Evolutionary conservation across 306 rosid species (phyloP), one percentile per base, ranked within the genome.

Genomic region (Astragalus membranaceus): DNA sequence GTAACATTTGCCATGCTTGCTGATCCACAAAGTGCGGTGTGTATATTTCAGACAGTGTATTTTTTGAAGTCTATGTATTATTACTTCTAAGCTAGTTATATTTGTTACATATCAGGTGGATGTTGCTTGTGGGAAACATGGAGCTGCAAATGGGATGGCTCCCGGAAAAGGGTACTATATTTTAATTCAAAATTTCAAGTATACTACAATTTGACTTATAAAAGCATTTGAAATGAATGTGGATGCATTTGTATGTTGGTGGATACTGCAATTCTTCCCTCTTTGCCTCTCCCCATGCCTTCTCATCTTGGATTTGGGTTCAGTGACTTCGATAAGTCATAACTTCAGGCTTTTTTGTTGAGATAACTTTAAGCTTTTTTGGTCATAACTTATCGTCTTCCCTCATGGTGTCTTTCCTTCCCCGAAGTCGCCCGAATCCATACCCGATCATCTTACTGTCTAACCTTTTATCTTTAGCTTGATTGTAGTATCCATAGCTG

Each of bases 1-100:
- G 82, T 94, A 84, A 94, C 96, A 36, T 94, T 94, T 77, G 92
- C 99, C 50, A 94, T 94, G 97, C 99, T 94, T 71, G 97, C 99
- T 8, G 97, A 90, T 82, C 99, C 99, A 53, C 85, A 87, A 63
- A 88, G 89, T 84, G 99, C 99, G 48, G 97, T 94, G 84, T 62
- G 97, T 88, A 79, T 78, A 73, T 80, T 76, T 73, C 70, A 36
- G 23, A 4, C 64, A 44, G 5, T 61, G 1, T 36, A 36, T 0
- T 55, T 66, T 54, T 71, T 5, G 5, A 42, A 41, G n/a, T 39
- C 74, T 47, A 15, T 8, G 4, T 68, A 10, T 48, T 43, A 61
- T 7, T 7, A 6, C 66, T 59, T 43, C 59, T 44, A 48, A 70
- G 68, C 14, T 75, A n/a, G 64, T 73, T 64, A 46, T 50, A 44